phyloP scores from a whole-genome alignment of 2,329 filamentous ascomycete species.

The Phialemonium atrogriseum region DNA sequence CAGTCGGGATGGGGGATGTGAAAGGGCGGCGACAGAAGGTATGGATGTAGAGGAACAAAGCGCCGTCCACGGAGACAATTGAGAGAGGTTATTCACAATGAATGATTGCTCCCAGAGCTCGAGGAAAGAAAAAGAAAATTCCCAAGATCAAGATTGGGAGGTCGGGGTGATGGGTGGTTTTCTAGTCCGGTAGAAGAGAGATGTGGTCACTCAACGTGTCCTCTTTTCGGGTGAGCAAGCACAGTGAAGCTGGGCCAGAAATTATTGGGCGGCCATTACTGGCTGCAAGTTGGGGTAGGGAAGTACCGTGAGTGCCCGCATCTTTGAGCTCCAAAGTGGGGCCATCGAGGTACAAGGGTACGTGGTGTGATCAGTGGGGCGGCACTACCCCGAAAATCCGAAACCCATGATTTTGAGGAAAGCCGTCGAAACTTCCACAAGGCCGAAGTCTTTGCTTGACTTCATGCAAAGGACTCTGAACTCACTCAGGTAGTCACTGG shows the following conservation, averaged over 20 bases:
- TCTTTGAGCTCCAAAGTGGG: constrained; percentile 3
- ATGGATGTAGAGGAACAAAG: constrained; percentile 3
- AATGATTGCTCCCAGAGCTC: constrained; percentile 30
- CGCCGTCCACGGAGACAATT: constrained; percentile 15
- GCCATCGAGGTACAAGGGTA: too few species aligned
- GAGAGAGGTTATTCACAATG: constrained; percentile 18
- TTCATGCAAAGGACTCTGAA: too few species aligned
- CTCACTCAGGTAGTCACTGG: too few species aligned
- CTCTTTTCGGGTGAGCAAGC: constrained; percentile 2
- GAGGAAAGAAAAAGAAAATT: constrained; percentile 18
- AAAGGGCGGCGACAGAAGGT: constrained; percentile 5
- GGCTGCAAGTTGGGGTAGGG: constrained; percentile 2
- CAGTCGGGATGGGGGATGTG: constrained; percentile 3
- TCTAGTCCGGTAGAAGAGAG: constrained; percentile 3
- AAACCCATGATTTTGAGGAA: too few species aligned
- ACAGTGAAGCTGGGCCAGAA: constrained; percentile 1
- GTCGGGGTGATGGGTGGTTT: constrained; percentile 7
- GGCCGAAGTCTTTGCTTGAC: too few species aligned
- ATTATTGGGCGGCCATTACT: too few species aligned
- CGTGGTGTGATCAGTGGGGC: too few species aligned
- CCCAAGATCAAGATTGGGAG: constrained; percentile 6
- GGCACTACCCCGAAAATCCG: too few species aligned
- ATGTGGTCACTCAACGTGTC: constrained; percentile 1
- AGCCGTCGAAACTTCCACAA: too few species aligned
- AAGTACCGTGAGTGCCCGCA: neutral